phyloP scores from a whole-genome alignment of 2,329 filamentous ascomycete genomes.

The Penicillium sp. region DNA sequence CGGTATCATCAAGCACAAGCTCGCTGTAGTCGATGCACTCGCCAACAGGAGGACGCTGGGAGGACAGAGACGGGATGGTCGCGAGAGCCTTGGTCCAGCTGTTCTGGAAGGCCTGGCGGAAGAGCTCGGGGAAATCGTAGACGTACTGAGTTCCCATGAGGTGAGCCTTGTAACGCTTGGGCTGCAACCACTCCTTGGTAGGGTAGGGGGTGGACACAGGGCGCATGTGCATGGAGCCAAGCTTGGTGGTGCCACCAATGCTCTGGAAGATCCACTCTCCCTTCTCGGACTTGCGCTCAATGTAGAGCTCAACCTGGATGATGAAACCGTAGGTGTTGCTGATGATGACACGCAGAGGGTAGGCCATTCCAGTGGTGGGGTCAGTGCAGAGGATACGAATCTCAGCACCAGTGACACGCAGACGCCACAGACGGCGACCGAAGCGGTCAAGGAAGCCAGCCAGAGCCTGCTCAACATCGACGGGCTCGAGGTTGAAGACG shows the following conservation, averaged over 20 bases:
- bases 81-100: conserved; percentile 78
- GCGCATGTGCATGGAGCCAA: conserved; percentile 91
- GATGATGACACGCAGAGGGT: conserved; percentile 92
- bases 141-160: conserved; percentile 99
- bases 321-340: conserved; percentile 98
- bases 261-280: conserved; percentile 98
- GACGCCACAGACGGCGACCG: conserved; percentile 89
- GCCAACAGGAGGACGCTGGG: conserved; percentile 79
- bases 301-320: conserved; percentile 95
- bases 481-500: conserved; percentile 86
- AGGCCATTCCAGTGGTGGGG: conserved; percentile 75
- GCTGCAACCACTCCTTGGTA: conserved; percentile 97
- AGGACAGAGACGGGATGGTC: conserved; percentile 70
- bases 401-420: conserved; percentile 94
- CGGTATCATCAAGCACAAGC: conserved; percentile 89
- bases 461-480: conserved; percentile 88
- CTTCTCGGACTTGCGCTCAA: conserved; percentile 96
- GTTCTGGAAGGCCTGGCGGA: conserved; percentile 97
- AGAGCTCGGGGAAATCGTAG: conserved; percentile 99
- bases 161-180: conserved; percentile 99
- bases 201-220: conserved; percentile 90
- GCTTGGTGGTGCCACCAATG: conserved; percentile 91
- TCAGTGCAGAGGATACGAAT: conserved; percentile 99
- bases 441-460: conserved; percentile 96
- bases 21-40: conserved; percentile 94